phyloP scores from a whole-genome alignment of 164 flowering plant genomes.

The Vitis rupestris region DNA sequence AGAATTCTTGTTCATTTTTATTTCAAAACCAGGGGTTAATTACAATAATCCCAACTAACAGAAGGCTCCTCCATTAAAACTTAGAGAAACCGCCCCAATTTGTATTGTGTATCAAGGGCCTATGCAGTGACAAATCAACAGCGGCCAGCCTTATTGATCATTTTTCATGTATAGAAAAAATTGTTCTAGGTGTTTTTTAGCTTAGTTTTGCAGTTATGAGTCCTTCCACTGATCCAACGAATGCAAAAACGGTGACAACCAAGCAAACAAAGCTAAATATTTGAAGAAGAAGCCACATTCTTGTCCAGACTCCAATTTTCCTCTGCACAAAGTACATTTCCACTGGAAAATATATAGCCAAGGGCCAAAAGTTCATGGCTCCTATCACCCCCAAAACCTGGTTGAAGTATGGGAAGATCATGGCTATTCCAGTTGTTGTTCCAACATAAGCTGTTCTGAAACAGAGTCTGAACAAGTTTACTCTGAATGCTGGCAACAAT shows the following conservation, averaged over 20 bases:
- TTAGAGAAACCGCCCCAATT: neutral
- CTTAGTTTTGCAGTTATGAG: constrained; percentile 29
- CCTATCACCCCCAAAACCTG: constrained; percentile 61
- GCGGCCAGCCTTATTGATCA: too few relatives aligned
- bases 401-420: constrained; percentile 69
- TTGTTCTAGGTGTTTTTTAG: constrained; percentile 6
- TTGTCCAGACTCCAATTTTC: constrained; percentile 44
- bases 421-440: constrained; percentile 45
- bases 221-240: constrained; percentile 44
- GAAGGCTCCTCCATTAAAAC: neutral
- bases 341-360: constrained; percentile 68
- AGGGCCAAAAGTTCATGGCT: constrained; percentile 60
- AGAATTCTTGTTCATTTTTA: neutral
- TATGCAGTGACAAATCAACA: neutral
- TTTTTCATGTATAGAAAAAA: too few relatives aligned
- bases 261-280: constrained; percentile 38
- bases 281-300: constrained; percentile 46
- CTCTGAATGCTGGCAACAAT: constrained; percentile 22
- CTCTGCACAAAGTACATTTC: constrained; percentile 62
- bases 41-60: neutral
- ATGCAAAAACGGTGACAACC: constrained; percentile 31
- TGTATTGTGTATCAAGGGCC: neutral
- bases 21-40: neutral
- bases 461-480: constrained; percentile 44
- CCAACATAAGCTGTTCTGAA: constrained; percentile 55